Evolutionary conservation across 2,329 filamentous ascomycete genomes (phyloP).

Genomic region (Purpureocillium lavendulum): DNA sequence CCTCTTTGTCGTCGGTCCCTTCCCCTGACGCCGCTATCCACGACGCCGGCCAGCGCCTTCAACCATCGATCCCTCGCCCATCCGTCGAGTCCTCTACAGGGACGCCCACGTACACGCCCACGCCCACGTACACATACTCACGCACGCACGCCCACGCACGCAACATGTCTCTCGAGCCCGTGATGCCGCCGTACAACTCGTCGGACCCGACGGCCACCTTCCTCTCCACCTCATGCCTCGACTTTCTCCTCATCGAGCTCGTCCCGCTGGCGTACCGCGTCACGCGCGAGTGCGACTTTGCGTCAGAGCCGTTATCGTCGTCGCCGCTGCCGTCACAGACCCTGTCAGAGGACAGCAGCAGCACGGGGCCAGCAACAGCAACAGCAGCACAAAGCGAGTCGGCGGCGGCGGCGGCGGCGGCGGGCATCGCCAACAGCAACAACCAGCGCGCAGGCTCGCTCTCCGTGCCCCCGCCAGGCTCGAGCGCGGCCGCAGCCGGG

Average conservation of each 20-base stretch:
- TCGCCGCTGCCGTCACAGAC: conserved; percentile 16
- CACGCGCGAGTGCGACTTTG: conserved; percentile 59
- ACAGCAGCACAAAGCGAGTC: conserved; percentile 15
- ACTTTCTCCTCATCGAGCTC: conserved; percentile 92
- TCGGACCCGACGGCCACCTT: conserved; percentile 69
- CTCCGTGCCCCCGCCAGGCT: too few relatives aligned
- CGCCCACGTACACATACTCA: too few relatives aligned
- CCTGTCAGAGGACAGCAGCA: too few relatives aligned
- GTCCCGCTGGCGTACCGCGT: conserved; percentile 90
- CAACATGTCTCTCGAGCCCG: conserved; percentile 65
- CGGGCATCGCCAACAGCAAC: too few relatives aligned
- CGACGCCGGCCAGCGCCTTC: too few relatives aligned
- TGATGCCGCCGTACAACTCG: conserved; percentile 60
- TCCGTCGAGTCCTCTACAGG: too few relatives aligned
- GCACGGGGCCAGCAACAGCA: neutral
- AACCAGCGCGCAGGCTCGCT: too few relatives aligned
- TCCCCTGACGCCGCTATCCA: too few relatives aligned
- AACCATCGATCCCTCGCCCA: too few relatives aligned
- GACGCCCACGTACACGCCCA: too few relatives aligned
- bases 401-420: conserved; percentile 9
- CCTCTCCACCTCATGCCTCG: conserved; percentile 77
- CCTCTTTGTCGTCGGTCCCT: too few relatives aligned
- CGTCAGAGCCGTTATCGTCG: conserved; percentile 9
- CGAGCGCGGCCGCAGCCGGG: conserved; percentile 6
- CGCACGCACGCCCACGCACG: neutral